Conservation (phyloP, 805 yeast genomes). For the Saturnispora mendoncae region DNA sequence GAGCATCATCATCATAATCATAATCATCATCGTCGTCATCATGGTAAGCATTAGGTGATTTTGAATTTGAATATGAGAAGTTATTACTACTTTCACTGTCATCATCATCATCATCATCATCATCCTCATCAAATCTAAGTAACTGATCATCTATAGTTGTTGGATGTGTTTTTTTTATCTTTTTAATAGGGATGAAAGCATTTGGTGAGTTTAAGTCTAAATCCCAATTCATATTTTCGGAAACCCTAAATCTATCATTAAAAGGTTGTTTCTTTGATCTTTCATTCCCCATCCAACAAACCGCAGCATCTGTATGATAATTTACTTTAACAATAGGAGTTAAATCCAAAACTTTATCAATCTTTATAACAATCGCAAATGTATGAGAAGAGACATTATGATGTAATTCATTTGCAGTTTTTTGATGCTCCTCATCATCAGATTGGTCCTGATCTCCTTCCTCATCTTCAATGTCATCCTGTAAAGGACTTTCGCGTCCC, state of each 20-base stretch:
- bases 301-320: slow-evolving; percentile 34
- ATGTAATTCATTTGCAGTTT: slow-evolving; percentile 10
- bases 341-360: slow-evolving; percentile 33
- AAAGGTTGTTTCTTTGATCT: slow-evolving; percentile 35
- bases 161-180: slow-evolving; percentile 5
- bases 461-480: slow-evolving; percentile 15
- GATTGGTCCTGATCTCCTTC: slow-evolving; percentile 18
- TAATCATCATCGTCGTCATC: slow-evolving; percentile 9
- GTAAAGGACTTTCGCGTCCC: slow-evolving; percentile 14
- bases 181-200: slow-evolving; percentile 29
- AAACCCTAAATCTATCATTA: slow-evolving; percentile 35
- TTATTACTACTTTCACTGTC: not conserved
- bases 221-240: slow-evolving; percentile 35
- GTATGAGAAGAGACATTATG: slow-evolving; percentile 36
- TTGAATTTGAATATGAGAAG: not conserved
- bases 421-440: slow-evolving; percentile 10
- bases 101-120: slow-evolving; percentile 9
- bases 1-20: slow-evolving; percentile 4
- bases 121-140: slow-evolving; percentile 12
- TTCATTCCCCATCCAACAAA: slow-evolving; percentile 39
- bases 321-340: slow-evolving; percentile 32
- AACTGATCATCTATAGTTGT: slow-evolving; percentile 15
- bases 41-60: too few relatives aligned
- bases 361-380: slow-evolving; percentile 41
- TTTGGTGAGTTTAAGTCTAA: slow-evolving; percentile 34